Percentiles rank a stretch among this genome's conserved stretches.
These are phyloP conservation scores for Pleurotus djamor DNA, from an alignment of 768 basidiomycete genomes.

Conservation along the genomic window DNA sequence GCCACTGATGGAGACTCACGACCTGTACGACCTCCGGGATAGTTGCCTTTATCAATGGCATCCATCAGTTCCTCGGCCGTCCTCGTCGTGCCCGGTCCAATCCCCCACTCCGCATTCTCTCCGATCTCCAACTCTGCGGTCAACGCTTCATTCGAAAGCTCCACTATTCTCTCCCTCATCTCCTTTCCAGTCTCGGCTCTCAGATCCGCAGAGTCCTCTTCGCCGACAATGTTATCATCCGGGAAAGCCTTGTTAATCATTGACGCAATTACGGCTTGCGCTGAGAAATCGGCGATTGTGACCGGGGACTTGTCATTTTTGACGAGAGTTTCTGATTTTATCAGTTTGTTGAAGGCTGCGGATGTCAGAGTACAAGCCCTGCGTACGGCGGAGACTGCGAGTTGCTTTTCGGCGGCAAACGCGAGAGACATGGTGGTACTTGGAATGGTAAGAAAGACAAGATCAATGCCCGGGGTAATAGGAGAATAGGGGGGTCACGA, in stretches of 20 bases:
- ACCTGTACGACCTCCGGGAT: conserved; percentile 69
- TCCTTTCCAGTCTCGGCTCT: conserved; percentile 40
- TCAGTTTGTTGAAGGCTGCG: conserved; percentile 82
- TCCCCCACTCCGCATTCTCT: conserved; percentile 68
- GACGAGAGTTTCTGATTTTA: conserved; percentile 81
- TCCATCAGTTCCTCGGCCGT: conserved; percentile 65
- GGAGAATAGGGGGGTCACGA: too few species aligned
- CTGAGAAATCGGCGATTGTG: conserved; percentile 91
- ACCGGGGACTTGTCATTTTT: conserved; percentile 94
- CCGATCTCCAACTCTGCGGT: conserved; percentile 48
- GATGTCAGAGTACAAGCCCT: conserved; percentile 83
- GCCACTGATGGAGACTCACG: conserved; percentile 44
- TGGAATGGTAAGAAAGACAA: too few species aligned
- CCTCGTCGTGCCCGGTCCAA: conserved; percentile 57
- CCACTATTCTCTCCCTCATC: conserved; percentile 66
- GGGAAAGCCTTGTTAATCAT: conserved; percentile 82
- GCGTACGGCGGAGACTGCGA: conserved; percentile 86
- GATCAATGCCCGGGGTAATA: too few species aligned
- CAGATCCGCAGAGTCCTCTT: conserved; percentile 88
- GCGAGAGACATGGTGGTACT: conserved; percentile 43
- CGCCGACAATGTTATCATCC: conserved; percentile 85
- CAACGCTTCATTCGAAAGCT: conserved; percentile 82
- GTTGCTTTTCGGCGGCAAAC: conserved; percentile 67
- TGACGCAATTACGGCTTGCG: conserved; percentile 87
- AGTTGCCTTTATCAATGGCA: conserved; percentile 83